Evolutionary conservation across 352 stramenopile genomes (phyloP).

Genomic region (Phytophthora sp.): DNA sequence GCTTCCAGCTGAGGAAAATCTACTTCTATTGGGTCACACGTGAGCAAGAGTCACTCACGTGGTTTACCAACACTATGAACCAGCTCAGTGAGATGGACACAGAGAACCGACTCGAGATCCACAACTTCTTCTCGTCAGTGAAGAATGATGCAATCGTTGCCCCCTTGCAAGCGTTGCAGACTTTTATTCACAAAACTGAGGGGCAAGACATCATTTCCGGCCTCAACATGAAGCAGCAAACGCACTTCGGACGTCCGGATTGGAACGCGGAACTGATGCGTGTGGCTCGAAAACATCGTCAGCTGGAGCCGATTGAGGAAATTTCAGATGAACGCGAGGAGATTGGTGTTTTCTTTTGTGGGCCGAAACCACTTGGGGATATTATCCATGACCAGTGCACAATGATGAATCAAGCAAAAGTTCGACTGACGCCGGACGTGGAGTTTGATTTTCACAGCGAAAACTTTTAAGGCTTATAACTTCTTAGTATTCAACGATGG

Average conservation of each 20-base stretch:
- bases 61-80: constrained; percentile 88
- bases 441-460: constrained; percentile 79
- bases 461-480: constrained; percentile 53
- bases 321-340: constrained; percentile 53
- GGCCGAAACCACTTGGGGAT: constrained; percentile 61
- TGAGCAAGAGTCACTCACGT: constrained; percentile 73
- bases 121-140: constrained; percentile 85
- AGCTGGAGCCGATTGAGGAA: constrained; percentile 33
- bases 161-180: constrained; percentile 72
- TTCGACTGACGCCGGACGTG: constrained; percentile 39
- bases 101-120: constrained; percentile 78
- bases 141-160: constrained; percentile 63
- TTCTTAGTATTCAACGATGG: no score
- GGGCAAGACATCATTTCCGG: constrained; percentile 78
- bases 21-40: constrained; percentile 89
- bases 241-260: constrained; percentile 77
- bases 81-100: constrained; percentile 74
- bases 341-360: constrained; percentile 84
- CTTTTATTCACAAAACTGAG: constrained; percentile 71
- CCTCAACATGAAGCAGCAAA: constrained; percentile 73
- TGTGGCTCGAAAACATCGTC: constrained; percentile 54
- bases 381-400: constrained; percentile 69
- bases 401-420: constrained; percentile 56
- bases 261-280: constrained; percentile 73
- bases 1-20: constrained; percentile 78